Conservation (phyloP, 192 early-diverging fungal genomes). For the Coemansia sp. region DNA sequence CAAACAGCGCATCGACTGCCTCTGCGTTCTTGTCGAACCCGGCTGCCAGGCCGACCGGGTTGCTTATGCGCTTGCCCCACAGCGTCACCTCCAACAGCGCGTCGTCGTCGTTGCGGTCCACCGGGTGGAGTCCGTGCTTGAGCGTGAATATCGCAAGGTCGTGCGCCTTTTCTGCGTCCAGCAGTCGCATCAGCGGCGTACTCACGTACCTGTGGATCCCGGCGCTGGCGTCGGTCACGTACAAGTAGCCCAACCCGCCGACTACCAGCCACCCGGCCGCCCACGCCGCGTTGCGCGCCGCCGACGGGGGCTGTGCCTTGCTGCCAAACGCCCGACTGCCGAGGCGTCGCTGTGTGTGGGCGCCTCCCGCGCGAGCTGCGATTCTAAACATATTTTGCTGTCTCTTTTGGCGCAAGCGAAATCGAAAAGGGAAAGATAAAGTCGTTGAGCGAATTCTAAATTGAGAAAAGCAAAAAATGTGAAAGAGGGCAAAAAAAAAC, state of each 20-base stretch:
- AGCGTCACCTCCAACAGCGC: conserved; percentile 60
- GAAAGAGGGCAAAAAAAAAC: neutral
- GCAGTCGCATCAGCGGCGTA: conserved; percentile 67
- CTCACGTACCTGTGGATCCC: conserved; percentile 63
- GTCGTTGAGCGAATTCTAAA: neutral
- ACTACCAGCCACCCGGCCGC: conserved; percentile 38
- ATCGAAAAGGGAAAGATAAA: conserved; percentile 6
- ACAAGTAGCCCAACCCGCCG: conserved; percentile 55
- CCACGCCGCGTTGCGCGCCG: conserved; percentile 29
- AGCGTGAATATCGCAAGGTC: conserved; percentile 62
- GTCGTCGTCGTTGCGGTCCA: conserved; percentile 62
- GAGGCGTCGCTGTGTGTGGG: neutral
- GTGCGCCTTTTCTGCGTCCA: conserved; percentile 79
- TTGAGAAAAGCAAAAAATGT: neutral
- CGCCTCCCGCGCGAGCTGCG: conserved; percentile 9
- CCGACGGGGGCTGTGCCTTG: conserved; percentile 29
- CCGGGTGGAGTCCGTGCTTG: conserved; percentile 63
- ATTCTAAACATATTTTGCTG: conserved; percentile 47
- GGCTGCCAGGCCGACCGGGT: conserved; percentile 86
- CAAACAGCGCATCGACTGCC: conserved; percentile 80
- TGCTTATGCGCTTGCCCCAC: conserved; percentile 70
- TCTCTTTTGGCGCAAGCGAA: neutral
- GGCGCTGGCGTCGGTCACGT: conserved; percentile 73
- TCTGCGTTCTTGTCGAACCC: conserved; percentile 93
- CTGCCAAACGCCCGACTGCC: conserved; percentile 23